Evolutionary conservation across 768 basidiomycete species (phyloP).

Genomic region (Phlebiopsis gigantea): DNA sequence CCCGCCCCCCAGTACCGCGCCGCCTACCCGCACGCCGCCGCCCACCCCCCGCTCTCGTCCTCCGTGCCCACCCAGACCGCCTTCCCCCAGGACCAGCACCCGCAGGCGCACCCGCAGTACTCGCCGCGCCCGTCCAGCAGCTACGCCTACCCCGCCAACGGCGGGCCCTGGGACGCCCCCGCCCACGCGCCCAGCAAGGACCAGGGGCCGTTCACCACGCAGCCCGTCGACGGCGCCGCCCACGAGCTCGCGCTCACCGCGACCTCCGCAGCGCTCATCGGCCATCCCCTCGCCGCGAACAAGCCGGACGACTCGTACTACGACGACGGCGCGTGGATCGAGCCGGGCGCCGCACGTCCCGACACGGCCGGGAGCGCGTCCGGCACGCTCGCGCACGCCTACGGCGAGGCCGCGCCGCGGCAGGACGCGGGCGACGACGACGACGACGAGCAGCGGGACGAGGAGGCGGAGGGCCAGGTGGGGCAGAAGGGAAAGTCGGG

Average conservation of each 20-base stretch:
- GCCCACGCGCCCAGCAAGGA: neutral
- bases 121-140: slow-evolving; percentile 3
- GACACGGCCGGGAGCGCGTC: slow-evolving; percentile 4
- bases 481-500: slow-evolving; percentile 24
- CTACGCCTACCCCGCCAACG: slow-evolving; percentile 3
- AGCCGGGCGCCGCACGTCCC: neutral
- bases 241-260: slow-evolving; percentile 8
- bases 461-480: neutral
- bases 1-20: neutral
- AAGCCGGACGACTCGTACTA: neutral
- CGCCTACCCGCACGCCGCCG: neutral
- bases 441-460: neutral
- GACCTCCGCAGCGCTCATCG: slow-evolving; percentile 1
- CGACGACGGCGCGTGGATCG: slow-evolving; percentile 6
- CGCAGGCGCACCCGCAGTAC: neutral
- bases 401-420: neutral
- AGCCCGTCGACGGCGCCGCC: neutral
- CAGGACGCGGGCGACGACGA: neutral
- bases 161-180: neutral
- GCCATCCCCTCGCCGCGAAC: neutral
- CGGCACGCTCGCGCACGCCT: neutral
- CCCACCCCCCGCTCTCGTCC: slow-evolving; percentile 5
- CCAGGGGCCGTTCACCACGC: slow-evolving; percentile 5
- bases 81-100: neutral
- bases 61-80: neutral